Conservation (phyloP, 495 filamentous ascomycete species). For the Podospora didyma region DNA sequence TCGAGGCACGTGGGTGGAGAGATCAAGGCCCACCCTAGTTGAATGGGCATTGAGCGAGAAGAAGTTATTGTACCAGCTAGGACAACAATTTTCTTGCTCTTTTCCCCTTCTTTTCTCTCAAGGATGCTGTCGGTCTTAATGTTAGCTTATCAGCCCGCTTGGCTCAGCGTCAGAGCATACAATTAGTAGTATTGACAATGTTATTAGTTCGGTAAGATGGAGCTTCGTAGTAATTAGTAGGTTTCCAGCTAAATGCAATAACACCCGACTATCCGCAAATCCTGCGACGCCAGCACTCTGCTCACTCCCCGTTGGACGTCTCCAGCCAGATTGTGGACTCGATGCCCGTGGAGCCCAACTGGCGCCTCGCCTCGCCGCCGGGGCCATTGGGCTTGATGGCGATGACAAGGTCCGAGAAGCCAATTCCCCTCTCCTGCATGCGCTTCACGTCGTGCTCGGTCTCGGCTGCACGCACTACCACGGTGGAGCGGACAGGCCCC, state of each 20-base stretch:
- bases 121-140: not conserved
- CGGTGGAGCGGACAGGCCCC: not conserved
- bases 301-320: not conserved
- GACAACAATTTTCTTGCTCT: not conserved
- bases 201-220: not conserved
- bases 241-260: not conserved
- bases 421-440: slow-evolving; percentile 2
- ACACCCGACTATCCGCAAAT: not conserved
- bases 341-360: not conserved
- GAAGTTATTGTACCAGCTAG: not conserved
- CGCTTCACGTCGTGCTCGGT: not conserved
- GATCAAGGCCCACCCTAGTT: not conserved
- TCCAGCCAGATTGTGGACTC: slow-evolving; percentile 4
- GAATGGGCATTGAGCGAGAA: not conserved
- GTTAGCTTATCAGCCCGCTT: not conserved
- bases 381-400: not conserved
- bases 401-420: slow-evolving; percentile 1
- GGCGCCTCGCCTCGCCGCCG: not conserved
- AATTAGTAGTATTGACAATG: not conserved
- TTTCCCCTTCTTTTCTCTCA: not conserved
- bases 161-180: not conserved
- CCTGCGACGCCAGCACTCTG: not conserved
- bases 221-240: not conserved
- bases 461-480: slow-evolving; percentile 1
- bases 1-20: not conserved